Evolutionary conservation across 345 rosid genomes (phyloP).

Genomic region (Heritiera littoralis): DNA sequence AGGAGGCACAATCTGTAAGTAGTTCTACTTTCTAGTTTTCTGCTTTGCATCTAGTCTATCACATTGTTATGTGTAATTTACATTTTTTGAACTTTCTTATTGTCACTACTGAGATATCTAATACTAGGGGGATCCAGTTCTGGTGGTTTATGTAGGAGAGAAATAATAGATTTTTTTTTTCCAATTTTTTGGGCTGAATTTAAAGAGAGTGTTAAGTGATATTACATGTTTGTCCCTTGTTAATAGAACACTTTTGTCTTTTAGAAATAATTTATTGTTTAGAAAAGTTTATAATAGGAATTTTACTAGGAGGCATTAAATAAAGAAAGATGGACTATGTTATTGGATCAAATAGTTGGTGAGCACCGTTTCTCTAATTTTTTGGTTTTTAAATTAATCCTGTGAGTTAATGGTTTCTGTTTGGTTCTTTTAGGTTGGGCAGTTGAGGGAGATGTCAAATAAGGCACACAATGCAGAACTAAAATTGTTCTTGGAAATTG

Average conservation of each 20-base stretch:
- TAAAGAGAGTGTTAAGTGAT: not conserved
- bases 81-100: not conserved
- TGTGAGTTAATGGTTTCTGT: slow-evolving; percentile 5
- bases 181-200: not conserved
- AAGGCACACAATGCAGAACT: slow-evolving; percentile 78
- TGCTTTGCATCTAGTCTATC: slow-evolving; percentile 6
- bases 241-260: not conserved
- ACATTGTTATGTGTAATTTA: not conserved
- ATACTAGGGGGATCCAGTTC: not conserved
- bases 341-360: not conserved
- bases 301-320: not conserved
- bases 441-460: slow-evolving; percentile 78
- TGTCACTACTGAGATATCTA: not conserved
- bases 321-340: not conserved
- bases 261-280: not conserved
- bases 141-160: not conserved
- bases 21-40: not conserved
- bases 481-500: slow-evolving; percentile 88
- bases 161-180: not conserved
- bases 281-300: not conserved
- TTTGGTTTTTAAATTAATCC: not conserved
- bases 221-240: not conserved
- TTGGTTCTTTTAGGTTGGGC: slow-evolving; percentile 71
- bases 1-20: slow-evolving; percentile 81
- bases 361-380: not conserved